phyloP scores from a whole-genome alignment of 306 rosid species.

The Castanospermum australe region DNA sequence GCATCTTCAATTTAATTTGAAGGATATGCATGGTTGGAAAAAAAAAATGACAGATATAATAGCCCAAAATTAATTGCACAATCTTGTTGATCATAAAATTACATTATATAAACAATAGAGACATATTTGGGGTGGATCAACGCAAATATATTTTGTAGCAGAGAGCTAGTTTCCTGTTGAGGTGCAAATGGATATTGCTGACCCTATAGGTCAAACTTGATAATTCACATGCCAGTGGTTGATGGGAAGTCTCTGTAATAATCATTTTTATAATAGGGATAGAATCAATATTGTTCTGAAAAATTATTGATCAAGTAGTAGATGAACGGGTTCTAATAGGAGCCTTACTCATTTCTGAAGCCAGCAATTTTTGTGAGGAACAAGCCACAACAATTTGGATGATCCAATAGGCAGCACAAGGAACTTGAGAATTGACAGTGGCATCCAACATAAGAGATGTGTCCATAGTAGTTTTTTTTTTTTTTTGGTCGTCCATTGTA shows the following conservation, averaged over 20 bases:
- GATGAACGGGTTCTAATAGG: background rate
- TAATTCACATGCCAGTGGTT: slow-evolving; percentile 53
- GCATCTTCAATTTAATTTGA: no score
- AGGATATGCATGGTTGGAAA: no score
- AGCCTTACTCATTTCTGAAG: slow-evolving; percentile 47
- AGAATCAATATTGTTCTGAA: background rate
- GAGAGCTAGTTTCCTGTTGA: slow-evolving; percentile 33
- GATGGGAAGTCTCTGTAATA: slow-evolving; percentile 39
- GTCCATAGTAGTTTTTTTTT: no score
- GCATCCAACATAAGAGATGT: slow-evolving; percentile 36
- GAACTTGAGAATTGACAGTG: slow-evolving; percentile 46
- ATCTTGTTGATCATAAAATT: no score
- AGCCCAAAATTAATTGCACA: no score
- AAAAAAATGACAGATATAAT: no score
- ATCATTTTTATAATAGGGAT: background rate
- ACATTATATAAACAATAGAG: no score
- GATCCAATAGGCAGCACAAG: slow-evolving; percentile 62
- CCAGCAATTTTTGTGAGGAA: slow-evolving; percentile 45
- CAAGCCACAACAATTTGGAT: slow-evolving; percentile 52
- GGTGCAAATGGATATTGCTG: slow-evolving; percentile 44
- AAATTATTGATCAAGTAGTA: background rate
- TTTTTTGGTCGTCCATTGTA: no score
- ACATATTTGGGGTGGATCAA: no score
- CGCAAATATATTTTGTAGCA: no score
- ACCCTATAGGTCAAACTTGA: slow-evolving; percentile 58